A percentile compares a stretch with the other conserved stretches of the same genome.
Conservation (phyloP, 2,329 filamentous ascomycete species). For the Emergomyces pasteurianus region DNA sequence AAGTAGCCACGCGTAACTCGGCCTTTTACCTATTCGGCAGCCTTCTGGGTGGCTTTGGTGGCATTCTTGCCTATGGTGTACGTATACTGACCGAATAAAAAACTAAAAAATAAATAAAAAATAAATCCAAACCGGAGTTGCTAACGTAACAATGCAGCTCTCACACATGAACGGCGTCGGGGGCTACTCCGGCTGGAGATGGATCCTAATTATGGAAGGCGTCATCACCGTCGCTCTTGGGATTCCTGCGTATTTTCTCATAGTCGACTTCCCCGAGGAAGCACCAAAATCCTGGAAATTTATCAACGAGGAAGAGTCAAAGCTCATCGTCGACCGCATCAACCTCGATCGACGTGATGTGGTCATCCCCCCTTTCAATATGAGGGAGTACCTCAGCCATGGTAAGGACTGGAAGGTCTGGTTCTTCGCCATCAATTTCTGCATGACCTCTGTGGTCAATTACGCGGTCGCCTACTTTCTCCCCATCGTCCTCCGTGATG, state of each 20-base stretch:
- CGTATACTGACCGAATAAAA: neutral
- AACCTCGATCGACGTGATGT: neutral
- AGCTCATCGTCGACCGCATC: neutral
- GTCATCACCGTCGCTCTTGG: neutral
- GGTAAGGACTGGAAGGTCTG: neutral
- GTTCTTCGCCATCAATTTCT: neutral
- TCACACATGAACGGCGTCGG: neutral
- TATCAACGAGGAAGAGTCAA: neutral
- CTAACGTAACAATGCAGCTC: too few relatives aligned
- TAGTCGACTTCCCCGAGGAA: neutral
- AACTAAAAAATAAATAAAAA: too few relatives aligned
- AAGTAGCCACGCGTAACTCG: neutral
- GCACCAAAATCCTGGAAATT: neutral
- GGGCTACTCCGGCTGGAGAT: neutral
- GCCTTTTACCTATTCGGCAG: neutral
- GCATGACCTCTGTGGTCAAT: neutral
- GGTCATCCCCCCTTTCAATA: neutral
- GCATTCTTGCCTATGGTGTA: neutral
- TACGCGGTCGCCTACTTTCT: neutral
- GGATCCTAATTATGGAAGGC: neutral
- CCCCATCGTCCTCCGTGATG: conserved; percentile 18
- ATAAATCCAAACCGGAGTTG: too few relatives aligned
- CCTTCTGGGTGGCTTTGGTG: neutral
- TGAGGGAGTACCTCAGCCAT: neutral
- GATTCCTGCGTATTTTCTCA: neutral